Evolutionary conservation across 139 green algal genomes (phyloP).

Genomic region (Pseudopediastrum boryanum): DNA sequence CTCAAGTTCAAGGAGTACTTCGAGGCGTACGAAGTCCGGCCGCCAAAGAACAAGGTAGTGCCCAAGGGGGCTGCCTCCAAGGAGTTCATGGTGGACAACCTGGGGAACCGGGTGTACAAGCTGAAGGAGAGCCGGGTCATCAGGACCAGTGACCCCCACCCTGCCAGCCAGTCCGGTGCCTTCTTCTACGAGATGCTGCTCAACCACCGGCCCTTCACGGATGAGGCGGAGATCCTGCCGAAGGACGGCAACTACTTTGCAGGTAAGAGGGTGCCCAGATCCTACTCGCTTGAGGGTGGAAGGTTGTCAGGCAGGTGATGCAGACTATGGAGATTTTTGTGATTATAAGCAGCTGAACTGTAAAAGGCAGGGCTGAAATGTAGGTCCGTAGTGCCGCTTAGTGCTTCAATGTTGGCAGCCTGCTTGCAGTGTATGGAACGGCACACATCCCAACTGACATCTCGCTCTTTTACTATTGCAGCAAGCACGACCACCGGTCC

Average conservation of each 20-base stretch:
- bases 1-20: constrained; percentile 3
- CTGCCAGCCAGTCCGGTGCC: background rate
- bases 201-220: background rate
- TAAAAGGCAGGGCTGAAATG: too few relatives aligned
- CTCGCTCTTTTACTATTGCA: too few relatives aligned
- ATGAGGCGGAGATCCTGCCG: background rate
- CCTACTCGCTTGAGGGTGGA: too few relatives aligned
- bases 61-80: background rate
- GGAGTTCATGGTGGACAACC: background rate
- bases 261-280: too few relatives aligned
- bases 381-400: too few relatives aligned
- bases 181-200: constrained; percentile 1
- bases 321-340: too few relatives aligned
- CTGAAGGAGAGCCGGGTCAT: background rate
- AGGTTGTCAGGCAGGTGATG: too few relatives aligned
- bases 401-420: too few relatives aligned
- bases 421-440: too few relatives aligned
- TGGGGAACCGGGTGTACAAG: background rate
- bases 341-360: too few relatives aligned
- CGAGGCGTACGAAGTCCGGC: background rate
- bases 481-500: too few relatives aligned
- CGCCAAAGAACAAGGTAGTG: background rate
- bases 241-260: background rate
- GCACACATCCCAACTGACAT: too few relatives aligned
- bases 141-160: background rate